Evolutionary conservation across 768 basidiomycete genomes (phyloP), one percentile per base, ranked within the genome.

Genomic region (Kwoniella sp.): DNA sequence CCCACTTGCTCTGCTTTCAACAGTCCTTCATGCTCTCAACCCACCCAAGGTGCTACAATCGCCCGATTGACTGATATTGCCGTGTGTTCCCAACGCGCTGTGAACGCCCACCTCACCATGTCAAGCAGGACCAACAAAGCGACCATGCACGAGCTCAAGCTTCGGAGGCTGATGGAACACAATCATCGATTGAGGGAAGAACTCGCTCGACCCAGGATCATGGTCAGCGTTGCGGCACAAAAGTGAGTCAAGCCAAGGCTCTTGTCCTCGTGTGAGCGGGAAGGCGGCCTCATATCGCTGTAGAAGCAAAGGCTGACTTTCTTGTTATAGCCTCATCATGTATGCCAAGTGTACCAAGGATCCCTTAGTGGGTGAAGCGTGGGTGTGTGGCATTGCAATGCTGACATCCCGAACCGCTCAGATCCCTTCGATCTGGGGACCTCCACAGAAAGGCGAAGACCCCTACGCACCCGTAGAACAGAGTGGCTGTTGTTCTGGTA

Each of bases 401-500:
- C 12, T 15, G 12, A 23, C 6, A 41, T 41, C 12, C 39, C 17
- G 6, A 14, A 8, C 23, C 17, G 12, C 63, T 17, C 70, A 91
- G 87, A 87, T 93, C 46, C 93, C 92, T 23, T 92, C 90, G 15
- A 89, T 99, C 1, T 99, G 95, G 95, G 95, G 95, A n/a, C 87
- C 90, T 25, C 84, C 93, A 10, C 83, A 82, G 59, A 88, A 87
- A 69, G 84, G 83, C 33, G 92, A 95, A 58, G 93, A 99, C 73
- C 93, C 93, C 43, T 98, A 91, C 66, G 86, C 86, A 20, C 87
- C 85, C 46, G 83, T 82, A 71, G 76, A 79, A 39, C 69, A 82
- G 65, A 80, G 73, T 41, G 49, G 65, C 46, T 69, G 73, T 63
- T 65, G 63, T 51, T 57, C 61, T n/a, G 26, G 67, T 69, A 28